Percentiles rank a stretch among this genome's conserved stretches.
These are phyloP conservation scores for Boletus patriciae DNA, from an alignment of 768 basidiomycete genomes.

Conservation along the genomic window DNA sequence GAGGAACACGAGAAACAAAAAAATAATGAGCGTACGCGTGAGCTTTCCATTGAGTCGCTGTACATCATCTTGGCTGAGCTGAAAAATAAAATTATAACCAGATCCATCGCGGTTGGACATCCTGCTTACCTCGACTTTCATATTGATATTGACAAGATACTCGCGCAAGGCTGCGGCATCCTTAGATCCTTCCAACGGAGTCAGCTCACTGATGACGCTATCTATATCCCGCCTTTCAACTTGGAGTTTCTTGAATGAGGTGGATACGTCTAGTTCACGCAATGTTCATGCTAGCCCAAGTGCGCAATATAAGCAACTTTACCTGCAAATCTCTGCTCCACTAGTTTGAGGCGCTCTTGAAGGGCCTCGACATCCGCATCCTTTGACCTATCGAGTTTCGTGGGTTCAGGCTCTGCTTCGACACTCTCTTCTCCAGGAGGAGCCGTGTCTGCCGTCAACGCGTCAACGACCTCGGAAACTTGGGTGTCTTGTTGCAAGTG, in stretches of 20 bases:
- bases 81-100: background rate
- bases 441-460: background rate
- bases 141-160: conserved; percentile 63
- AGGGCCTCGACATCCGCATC: conserved; percentile 52
- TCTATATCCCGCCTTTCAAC: conserved; percentile 72
- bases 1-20: background rate
- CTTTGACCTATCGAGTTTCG: background rate
- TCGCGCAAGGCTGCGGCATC: conserved; percentile 70
- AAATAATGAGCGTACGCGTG: conserved; percentile 51
- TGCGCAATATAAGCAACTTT: conserved; percentile 10
- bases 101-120: background rate
- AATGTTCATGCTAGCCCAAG: conserved; percentile 1
- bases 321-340: conserved; percentile 82
- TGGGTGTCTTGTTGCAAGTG: background rate
- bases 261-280: conserved; percentile 63
- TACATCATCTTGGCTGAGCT: conserved; percentile 79
- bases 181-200: conserved; percentile 64
- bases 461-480: background rate
- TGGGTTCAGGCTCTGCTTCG: background rate
- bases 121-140: conserved; percentile 68
- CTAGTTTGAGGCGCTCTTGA: conserved; percentile 62
- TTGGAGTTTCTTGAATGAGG: conserved; percentile 73
- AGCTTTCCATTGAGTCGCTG: conserved; percentile 71
- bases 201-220: conserved; percentile 63
- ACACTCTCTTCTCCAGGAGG: background rate